phyloP scores from a whole-genome alignment of 805 yeast genomes.

The Teunomyces aglyptinius region DNA sequence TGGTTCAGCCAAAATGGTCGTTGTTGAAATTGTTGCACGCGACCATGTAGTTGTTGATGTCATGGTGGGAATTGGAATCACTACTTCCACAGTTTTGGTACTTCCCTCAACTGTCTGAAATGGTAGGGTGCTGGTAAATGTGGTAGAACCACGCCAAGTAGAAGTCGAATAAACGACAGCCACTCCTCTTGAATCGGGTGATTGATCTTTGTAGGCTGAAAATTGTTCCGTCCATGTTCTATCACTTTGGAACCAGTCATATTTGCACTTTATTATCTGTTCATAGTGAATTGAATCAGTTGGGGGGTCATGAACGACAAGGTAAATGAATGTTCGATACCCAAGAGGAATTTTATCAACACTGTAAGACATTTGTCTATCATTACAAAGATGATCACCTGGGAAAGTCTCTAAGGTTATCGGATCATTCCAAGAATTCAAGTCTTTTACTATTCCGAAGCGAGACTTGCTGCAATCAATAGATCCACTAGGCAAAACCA shows the following conservation, averaged over 20 bases:
- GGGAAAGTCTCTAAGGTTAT: background rate
- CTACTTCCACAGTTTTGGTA: background rate
- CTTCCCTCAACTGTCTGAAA: background rate
- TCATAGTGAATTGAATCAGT: background rate
- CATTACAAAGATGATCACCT: background rate
- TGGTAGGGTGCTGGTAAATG: background rate
- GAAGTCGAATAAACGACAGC: background rate
- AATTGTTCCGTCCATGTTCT: background rate
- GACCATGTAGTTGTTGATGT: slow-evolving; percentile 8
- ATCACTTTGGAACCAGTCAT: background rate
- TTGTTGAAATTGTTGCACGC: background rate
- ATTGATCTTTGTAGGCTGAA: background rate
- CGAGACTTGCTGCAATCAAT: background rate
- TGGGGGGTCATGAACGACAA: background rate
- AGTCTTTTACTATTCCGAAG: background rate
- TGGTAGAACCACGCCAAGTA: background rate
- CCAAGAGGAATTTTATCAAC: background rate
- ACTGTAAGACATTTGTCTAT: background rate
- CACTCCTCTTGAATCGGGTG: background rate
- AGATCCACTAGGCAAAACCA: background rate
- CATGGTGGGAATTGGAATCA: background rate
- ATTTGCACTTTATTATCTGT: background rate
- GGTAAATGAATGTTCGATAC: background rate
- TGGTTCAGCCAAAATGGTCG: background rate
- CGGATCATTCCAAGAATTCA: background rate